A percentile compares a stretch with the other conserved stretches of the same genome.
phyloP scores from a whole-genome alignment of 441 rosid genomes.

The Euphorbia schlechtendalii region DNA sequence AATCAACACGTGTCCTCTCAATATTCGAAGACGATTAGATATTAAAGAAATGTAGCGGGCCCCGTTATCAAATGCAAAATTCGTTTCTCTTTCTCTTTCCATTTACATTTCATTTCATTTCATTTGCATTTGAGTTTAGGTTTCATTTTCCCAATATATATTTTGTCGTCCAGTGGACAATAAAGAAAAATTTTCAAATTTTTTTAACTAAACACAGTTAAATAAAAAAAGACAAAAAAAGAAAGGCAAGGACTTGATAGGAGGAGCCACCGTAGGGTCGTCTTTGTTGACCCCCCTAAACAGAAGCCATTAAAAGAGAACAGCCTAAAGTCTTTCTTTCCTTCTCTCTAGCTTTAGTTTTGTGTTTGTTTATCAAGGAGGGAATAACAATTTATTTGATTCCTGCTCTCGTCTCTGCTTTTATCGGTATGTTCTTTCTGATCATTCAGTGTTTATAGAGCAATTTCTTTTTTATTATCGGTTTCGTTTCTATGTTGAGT shows the following conservation, averaged over 20 bases:
- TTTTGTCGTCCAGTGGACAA: neutral
- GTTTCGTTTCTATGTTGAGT: neutral
- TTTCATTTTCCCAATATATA: neutral
- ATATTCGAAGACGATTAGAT: slow-evolving; percentile 21
- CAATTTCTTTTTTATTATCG: neutral
- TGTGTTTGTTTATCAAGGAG: neutral
- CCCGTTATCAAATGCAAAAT: slow-evolving; percentile 13
- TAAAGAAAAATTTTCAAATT: neutral
- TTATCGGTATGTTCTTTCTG: slow-evolving; percentile 19
- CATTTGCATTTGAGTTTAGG: slow-evolving; percentile 21
- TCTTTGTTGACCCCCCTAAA: slow-evolving; percentile 31
- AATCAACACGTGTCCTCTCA: slow-evolving; percentile 26
- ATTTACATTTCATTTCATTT: neutral
- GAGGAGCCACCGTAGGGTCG: slow-evolving; percentile 19
- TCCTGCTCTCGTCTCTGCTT: slow-evolving; percentile 1
- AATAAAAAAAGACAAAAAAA: slow-evolving; percentile 12
- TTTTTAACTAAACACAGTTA: neutral
- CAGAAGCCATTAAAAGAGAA: slow-evolving; percentile 13
- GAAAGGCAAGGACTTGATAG: neutral
- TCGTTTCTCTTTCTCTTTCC: neutral
- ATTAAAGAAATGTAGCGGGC: slow-evolving; percentile 22
- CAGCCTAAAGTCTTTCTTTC: slow-evolving; percentile 5
- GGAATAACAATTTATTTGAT: neutral
- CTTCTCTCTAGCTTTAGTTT: neutral
- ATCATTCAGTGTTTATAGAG: neutral